Base-by-base conservation (phyloP, 305 asterid genomes). In the Caryopteris hybrid region DNA sequence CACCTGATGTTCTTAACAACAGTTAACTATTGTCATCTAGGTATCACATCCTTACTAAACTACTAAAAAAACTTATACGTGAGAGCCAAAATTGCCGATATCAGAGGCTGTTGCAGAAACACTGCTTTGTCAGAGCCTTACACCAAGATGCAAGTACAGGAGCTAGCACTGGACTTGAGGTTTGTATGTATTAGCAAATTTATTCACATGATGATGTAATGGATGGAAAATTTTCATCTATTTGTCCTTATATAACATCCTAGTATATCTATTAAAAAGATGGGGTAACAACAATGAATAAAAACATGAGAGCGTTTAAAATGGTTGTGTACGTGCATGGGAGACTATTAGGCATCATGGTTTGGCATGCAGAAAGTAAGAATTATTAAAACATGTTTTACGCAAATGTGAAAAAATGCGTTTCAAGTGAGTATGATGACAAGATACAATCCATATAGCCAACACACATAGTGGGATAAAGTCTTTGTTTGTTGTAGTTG, bases 81-180 rank as follows among this genome's bases (percentile, higher is more conserved):
- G 76, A 80, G 63, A 77, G 83, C 79, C 83, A 47, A 45, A 77
- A 64, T 23, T 88, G 89, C 81, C 92, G 64, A 60, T 74, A 81
- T 71, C 42, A 54, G 79, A 78, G 85, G 81, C 76, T 90, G 74
- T 74, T 90, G 86, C 86, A 93, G 66, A 88, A 84, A 79, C 97
- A 93, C 70, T 93, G 97, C 80, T 63, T 85, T 31, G 22, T 55
- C 54, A 69, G 78, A 64, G 75, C 84, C 62, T 64, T 76, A 16
- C 62, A 68, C 64, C 75, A 80, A 69, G 73, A 51, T 48, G 54
- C 79, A 60, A 62, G 69, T 43, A 54, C 29, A 43, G 64, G 59
- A 59, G 53, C 77, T 60, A 58, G 58, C 53, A 57, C 79, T 65
- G 56, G 20, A 48, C 36, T 66, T 67, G 71, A 88, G 96, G 97